Percentiles rank a stretch among this genome's conserved stretches.
Conservation (phyloP, 2,329 filamentous ascomycete genomes). For the Rhexocercosporidium sp. region DNA sequence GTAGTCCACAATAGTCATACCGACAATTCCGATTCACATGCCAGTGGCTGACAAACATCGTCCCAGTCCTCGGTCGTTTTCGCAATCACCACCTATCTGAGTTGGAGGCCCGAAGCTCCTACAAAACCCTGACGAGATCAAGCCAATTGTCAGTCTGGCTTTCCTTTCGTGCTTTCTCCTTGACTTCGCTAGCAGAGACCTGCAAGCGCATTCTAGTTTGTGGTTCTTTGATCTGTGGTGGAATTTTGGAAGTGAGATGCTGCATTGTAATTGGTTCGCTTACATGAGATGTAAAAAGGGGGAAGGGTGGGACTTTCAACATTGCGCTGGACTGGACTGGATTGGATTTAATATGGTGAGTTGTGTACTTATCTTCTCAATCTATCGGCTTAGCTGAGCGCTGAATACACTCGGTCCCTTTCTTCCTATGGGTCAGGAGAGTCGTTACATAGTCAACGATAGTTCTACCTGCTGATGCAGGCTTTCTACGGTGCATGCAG, state of each 20-base stretch:
- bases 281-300: background rate
- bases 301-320: background rate
- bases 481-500: no score
- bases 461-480: no score
- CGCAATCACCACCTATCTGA: background rate
- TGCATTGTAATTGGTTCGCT: background rate
- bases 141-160: no score
- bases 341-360: background rate
- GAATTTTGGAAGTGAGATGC: background rate
- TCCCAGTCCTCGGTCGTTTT: background rate
- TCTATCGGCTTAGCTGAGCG: no score
- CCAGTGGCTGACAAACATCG: slow-evolving; percentile 6
- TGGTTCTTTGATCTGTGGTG: background rate
- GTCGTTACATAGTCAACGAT: no score
- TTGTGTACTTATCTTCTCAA: no score
- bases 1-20: slow-evolving; percentile 5
- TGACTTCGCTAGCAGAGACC: no score
- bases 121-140: no score
- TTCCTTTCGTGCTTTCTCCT: no score
- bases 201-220: no score
- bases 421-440: no score
- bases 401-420: no score
- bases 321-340: background rate
- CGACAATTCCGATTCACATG: slow-evolving; percentile 10
- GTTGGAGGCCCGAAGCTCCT: background rate